phyloP scores from a whole-genome alignment of 306 rosid species.

The Trifolium fragiferum region DNA sequence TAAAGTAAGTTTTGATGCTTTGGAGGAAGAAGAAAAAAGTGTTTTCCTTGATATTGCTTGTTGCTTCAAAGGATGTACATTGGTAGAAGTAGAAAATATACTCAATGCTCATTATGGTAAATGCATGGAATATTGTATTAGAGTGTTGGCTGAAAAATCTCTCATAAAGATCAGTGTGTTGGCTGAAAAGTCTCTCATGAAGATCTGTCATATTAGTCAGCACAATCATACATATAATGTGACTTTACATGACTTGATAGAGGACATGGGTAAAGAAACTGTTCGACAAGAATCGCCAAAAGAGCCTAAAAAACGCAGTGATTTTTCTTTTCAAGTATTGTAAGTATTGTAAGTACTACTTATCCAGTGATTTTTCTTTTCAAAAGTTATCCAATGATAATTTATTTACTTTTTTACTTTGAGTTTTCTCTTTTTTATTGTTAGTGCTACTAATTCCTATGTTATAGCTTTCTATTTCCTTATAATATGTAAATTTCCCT shows the following conservation, averaged over 20 bases:
- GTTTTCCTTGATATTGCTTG: slow-evolving; percentile 34
- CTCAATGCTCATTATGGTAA: neutral
- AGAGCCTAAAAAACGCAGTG: slow-evolving; percentile 1
- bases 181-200: neutral
- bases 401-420: too few relatives aligned
- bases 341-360: too few relatives aligned
- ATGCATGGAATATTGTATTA: neutral
- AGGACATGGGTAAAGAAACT: slow-evolving; percentile 12
- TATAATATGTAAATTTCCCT: too few relatives aligned
- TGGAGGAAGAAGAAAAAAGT: slow-evolving; percentile 1
- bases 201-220: too few relatives aligned
- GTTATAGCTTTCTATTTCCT: too few relatives aligned
- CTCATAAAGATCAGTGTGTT: neutral
- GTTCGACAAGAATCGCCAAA: neutral
- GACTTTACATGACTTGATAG: slow-evolving; percentile 22
- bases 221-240: rapidly evolving
- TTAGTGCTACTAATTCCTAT: too few relatives aligned
- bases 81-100: neutral
- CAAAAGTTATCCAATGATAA: too few relatives aligned
- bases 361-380: too few relatives aligned
- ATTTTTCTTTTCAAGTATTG: too few relatives aligned
- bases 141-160: neutral
- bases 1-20: slow-evolving; percentile 24
- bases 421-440: too few relatives aligned
- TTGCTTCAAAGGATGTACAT: neutral